phyloP scores from a whole-genome alignment of 352 stramenopile genomes.

The Aphanomyces cochlioides region DNA sequence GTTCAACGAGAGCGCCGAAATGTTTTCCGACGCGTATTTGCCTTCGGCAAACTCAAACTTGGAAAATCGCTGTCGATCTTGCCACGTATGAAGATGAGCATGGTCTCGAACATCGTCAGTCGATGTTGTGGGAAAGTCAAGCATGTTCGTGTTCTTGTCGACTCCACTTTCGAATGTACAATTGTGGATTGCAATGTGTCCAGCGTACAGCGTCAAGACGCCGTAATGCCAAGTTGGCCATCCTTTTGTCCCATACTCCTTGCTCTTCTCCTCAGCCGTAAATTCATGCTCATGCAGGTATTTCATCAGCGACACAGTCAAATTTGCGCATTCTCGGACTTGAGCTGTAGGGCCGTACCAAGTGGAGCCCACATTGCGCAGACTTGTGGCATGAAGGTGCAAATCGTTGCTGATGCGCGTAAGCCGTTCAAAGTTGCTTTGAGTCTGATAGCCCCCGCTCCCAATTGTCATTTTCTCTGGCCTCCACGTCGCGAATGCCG shows the following conservation, averaged over 20 bases:
- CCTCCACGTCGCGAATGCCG: slow-evolving; percentile 9
- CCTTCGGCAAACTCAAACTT: neutral
- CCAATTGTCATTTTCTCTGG: neutral
- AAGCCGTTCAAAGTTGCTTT: neutral
- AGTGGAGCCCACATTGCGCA: slow-evolving; percentile 17
- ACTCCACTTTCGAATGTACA: neutral
- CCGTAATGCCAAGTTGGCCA: slow-evolving; percentile 10
- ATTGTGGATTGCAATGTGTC: neutral
- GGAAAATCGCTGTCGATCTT: neutral
- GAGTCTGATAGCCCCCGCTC: neutral
- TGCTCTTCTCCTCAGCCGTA: neutral
- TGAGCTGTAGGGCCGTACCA: slow-evolving; percentile 18
- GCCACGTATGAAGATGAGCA: slow-evolving; percentile 9
- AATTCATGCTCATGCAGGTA: slow-evolving; percentile 12
- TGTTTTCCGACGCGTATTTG: too few relatives aligned
- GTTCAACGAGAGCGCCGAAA: too few relatives aligned
- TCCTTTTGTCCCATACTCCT: neutral
- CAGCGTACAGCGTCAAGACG: slow-evolving; percentile 9
- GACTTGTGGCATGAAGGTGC: neutral
- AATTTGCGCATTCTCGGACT: slow-evolving; percentile 16
- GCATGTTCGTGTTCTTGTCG: slow-evolving; percentile 6
- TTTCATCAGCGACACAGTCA: neutral
- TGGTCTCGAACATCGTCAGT: neutral
- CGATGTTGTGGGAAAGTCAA: slow-evolving; percentile 10
- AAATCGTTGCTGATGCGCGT: slow-evolving; percentile 5